Evolutionary conservation across 2,329 filamentous ascomycete species (phyloP).

Genomic region (Xylariaceae sp.): DNA sequence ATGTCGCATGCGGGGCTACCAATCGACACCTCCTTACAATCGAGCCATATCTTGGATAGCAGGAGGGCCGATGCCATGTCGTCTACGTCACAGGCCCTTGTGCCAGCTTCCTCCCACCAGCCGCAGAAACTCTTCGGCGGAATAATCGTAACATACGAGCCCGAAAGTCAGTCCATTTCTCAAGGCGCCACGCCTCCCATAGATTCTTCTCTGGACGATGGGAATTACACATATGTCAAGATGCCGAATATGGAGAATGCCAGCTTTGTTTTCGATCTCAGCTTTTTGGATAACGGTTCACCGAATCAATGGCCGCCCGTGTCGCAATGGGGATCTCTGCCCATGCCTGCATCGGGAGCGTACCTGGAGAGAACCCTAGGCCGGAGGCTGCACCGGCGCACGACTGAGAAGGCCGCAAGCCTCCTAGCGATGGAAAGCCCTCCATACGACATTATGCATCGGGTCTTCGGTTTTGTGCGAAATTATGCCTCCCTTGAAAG

Average conservation of each 20-base stretch:
- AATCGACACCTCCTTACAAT: neutral
- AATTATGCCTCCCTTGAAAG: slow-evolving; percentile 50
- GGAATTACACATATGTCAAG: slow-evolving; percentile 45
- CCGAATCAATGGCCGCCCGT: slow-evolving; percentile 28
- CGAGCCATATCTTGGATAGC: neutral
- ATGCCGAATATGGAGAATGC: slow-evolving; percentile 49
- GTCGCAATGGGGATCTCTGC: slow-evolving; percentile 34
- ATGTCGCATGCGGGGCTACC: slow-evolving; percentile 13
- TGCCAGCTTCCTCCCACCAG: slow-evolving; percentile 1
- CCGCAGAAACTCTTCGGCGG: slow-evolving; percentile 15
- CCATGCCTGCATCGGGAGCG: slow-evolving; percentile 33
- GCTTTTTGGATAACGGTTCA: slow-evolving; percentile 23
- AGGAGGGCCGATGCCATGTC: neutral
- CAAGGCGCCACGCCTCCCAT: slow-evolving; percentile 1
- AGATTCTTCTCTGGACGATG: slow-evolving; percentile 4
- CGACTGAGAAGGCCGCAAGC: slow-evolving; percentile 57
- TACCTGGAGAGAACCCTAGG: slow-evolving; percentile 62
- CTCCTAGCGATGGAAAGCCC: slow-evolving; percentile 50
- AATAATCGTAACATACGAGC: slow-evolving; percentile 18
- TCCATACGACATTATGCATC: slow-evolving; percentile 44
- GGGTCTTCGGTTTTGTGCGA: slow-evolving; percentile 65
- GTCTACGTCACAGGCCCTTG: neutral
- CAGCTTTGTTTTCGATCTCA: slow-evolving; percentile 40
- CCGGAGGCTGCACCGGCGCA: slow-evolving; percentile 61
- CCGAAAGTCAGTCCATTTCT: slow-evolving; percentile 1